Conservation (phyloP, 768 basidiomycete genomes). For the Tricholoma saponaceum region DNA sequence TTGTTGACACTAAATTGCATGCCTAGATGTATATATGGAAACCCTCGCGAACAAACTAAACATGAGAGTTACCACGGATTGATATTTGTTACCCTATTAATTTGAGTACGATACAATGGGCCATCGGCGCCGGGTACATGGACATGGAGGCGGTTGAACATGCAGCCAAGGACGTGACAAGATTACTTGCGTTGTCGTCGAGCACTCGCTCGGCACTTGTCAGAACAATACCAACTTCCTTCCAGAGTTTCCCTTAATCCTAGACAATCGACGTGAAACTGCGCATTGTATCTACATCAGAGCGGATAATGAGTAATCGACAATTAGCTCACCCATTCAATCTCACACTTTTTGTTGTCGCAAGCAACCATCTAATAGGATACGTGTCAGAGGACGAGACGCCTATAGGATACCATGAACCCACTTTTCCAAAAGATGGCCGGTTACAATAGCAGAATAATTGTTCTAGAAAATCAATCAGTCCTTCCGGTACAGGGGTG, state of each 20-base stretch:
- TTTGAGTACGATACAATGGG: not conserved
- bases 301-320: not conserved
- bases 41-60: slow-evolving; percentile 79
- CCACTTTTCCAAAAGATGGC: slow-evolving; percentile 75
- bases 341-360: slow-evolving; percentile 63
- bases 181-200: slow-evolving; percentile 26
- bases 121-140: not conserved
- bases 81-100: not conserved
- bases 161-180: not conserved
- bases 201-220: slow-evolving; percentile 43
- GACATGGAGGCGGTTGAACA: slow-evolving; percentile 1
- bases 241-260: slow-evolving; percentile 55
- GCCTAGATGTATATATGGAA: slow-evolving; percentile 80
- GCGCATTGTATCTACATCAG: not conserved
- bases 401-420: slow-evolving; percentile 20
- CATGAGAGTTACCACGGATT: slow-evolving; percentile 34
- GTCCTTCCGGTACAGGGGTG: slow-evolving; percentile 25
- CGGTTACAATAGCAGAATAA: slow-evolving; percentile 81
- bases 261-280: slow-evolving; percentile 77
- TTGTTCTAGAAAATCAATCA: slow-evolving; percentile 27
- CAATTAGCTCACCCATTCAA: slow-evolving; percentile 72
- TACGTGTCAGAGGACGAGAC: not conserved
- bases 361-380: slow-evolving; percentile 78
- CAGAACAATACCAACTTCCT: slow-evolving; percentile 70
- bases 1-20: not conserved